Percentiles rank a stretch among this genome's conserved stretches.
Evolutionary conservation across 1,284 basidiomycete genomes (phyloP).

Genomic region (Thecaphora frezii): DNA sequence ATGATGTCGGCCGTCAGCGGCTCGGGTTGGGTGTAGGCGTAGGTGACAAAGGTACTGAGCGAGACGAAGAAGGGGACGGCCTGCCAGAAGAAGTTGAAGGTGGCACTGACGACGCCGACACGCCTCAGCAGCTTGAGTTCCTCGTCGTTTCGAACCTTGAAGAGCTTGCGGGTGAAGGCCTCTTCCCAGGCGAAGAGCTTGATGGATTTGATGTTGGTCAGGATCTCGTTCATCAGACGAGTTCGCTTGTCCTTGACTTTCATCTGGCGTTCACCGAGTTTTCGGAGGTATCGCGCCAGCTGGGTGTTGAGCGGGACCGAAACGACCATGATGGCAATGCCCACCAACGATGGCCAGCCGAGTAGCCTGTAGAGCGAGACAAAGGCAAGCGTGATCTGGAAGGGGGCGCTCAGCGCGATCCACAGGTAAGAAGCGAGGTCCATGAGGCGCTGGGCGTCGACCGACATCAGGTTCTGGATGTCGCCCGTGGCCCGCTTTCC

Average conservation of each 20-base stretch:
- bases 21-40: conserved; percentile 63
- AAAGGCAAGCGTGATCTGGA: conserved; percentile 63
- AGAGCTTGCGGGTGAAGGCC: conserved; percentile 62
- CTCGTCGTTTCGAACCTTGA: conserved; percentile 63
- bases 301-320: conserved; percentile 51
- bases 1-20: conserved; percentile 62
- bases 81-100: conserved; percentile 60
- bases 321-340: conserved; percentile 53
- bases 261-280: conserved; percentile 62
- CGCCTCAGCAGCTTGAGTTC: conserved; percentile 62
- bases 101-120: conserved; percentile 60
- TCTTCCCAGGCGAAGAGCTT: conserved; percentile 68
- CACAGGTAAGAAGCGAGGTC: conserved; percentile 56
- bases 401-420: conserved; percentile 60
- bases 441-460: conserved; percentile 62
- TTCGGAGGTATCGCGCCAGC: conserved; percentile 61
- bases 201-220: conserved; percentile 64
- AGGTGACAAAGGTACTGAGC: conserved; percentile 70
- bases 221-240: conserved; percentile 64
- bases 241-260: conserved; percentile 65
- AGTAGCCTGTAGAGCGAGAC: conserved; percentile 63
- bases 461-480: conserved; percentile 64
- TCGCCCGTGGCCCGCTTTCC: conserved; percentile 54
- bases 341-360: conserved; percentile 62
- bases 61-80: conserved; percentile 70